Evolutionary conservation across 495 filamentous ascomycete species (phyloP).

Genomic region (Penicillium simplicissimum): DNA sequence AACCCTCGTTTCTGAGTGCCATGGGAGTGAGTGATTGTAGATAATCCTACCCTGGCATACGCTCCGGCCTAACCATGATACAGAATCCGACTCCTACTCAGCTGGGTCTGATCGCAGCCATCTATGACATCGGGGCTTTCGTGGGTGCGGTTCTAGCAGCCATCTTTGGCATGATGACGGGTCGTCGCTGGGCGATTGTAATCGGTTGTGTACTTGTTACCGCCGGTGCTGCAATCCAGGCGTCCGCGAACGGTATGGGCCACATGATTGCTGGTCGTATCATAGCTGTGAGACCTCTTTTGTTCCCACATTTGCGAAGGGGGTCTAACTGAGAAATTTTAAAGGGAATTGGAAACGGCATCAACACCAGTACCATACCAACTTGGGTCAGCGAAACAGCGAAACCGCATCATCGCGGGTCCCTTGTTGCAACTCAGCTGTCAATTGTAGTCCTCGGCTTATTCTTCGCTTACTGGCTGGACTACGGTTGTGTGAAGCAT

Average conservation of each 20-base stretch:
- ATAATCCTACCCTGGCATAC: no score
- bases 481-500: constrained; percentile 46
- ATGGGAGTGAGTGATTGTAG: background rate
- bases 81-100: constrained; percentile 1
- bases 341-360: constrained; percentile 65
- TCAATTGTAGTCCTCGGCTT: constrained; percentile 1
- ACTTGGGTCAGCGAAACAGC: constrained; percentile 61
- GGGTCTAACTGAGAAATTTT: no score
- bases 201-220: constrained; percentile 69
- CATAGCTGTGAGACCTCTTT: constrained; percentile 41
- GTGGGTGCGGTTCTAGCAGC: constrained; percentile 68
- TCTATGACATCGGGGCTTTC: constrained; percentile 63
- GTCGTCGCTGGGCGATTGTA: constrained; percentile 59
- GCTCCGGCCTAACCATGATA: no score
- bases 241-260: constrained; percentile 45
- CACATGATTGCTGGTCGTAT: constrained; percentile 70
- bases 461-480: constrained; percentile 44
- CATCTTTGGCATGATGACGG: constrained; percentile 61
- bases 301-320: no score
- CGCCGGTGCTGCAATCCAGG: constrained; percentile 68
- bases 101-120: background rate
- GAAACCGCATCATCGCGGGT: constrained; percentile 7
- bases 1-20: background rate
- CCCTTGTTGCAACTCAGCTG: constrained; percentile 4
- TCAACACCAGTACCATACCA: constrained; percentile 68